These are phyloP conservation scores for Pseudonectria foliicola DNA, from an alignment of 2,329 filamentous ascomycete species.

Conservation along the genomic window DNA sequence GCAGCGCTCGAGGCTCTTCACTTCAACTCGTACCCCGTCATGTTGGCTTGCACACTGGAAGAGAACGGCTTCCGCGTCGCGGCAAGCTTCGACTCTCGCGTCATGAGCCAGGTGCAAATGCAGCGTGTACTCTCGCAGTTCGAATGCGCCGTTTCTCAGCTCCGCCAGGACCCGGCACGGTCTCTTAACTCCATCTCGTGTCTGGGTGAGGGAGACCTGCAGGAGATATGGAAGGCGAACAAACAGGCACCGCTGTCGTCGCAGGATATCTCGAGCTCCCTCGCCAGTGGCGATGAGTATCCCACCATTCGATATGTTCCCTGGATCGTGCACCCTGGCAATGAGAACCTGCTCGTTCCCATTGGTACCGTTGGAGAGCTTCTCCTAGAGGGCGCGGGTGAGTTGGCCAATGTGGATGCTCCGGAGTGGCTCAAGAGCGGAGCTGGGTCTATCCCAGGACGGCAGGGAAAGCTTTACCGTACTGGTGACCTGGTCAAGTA, in stretches of 20 bases:
- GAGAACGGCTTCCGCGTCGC: conserved; percentile 47
- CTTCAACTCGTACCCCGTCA: conserved; percentile 52
- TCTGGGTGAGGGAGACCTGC: conserved; percentile 29
- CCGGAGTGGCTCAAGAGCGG: conserved; percentile 19
- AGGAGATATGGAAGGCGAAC: conserved; percentile 26
- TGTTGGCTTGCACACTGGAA: conserved; percentile 54
- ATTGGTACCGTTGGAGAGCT: conserved; percentile 29
- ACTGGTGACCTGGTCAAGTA: conserved; percentile 22
- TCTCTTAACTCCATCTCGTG: conserved; percentile 29
- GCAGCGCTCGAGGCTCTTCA: conserved; percentile 51
- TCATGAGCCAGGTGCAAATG: conserved; percentile 43
- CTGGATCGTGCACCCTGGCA: conserved; percentile 23
- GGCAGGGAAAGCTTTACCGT: conserved; percentile 16
- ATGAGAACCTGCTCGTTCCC: conserved; percentile 20
- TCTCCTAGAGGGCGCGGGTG: conserved; percentile 26
- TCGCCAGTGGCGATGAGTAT: conserved; percentile 16
- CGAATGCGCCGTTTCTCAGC: conserved; percentile 39
- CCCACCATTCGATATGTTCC: conserved; percentile 12
- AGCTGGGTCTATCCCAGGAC: conserved; percentile 7
- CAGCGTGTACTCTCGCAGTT: conserved; percentile 46
- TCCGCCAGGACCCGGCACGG: conserved; percentile 32
- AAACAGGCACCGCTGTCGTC: conserved; percentile 13
- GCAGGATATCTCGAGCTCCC: conserved; percentile 6
- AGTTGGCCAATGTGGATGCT: conserved; percentile 6
- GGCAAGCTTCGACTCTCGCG: conserved; percentile 55